Evolutionary conservation across 768 basidiomycete genomes (phyloP), one percentile per base, ranked within the genome.

Genomic region (Psilocybe tampanensis): DNA sequence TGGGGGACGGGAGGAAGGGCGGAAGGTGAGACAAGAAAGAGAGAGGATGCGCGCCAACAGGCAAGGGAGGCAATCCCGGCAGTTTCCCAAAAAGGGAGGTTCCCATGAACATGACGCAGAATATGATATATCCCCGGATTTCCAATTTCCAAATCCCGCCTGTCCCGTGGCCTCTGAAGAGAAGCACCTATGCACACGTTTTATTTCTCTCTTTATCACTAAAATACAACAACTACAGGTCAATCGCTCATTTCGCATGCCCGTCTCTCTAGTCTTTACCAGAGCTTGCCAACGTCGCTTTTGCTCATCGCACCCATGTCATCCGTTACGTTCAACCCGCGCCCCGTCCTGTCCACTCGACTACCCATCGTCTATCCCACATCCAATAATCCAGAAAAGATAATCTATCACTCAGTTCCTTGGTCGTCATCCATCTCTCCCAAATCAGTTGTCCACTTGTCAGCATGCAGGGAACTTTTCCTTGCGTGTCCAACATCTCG

Each of bases 51-150:
- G 44, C 32, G 42, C 52, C 29, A 29, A 26, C 41, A 32, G 42
- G 49, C 49, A 18, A 26, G 18, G 41, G 26, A 48, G 36, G 36
- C 36, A 23, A 47, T 54, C 36, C 33, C 47, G 44, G 44, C 44
- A 9, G 39, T 47, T 55, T 36, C 44, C 54, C 47, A 39, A 26
- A 34, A 7, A 33, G 34, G 54, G 29, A 8, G 2, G 13, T 29
- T 36, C 44, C 23, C 23, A 26, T 47, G 47, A 56, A 15, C 47
- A 56, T 56, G 55, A 56, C 55, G 55, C 55, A 55, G 43, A 34
- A 26, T 19, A 15, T 33, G 3, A 32, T 43, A 32, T 43, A 24
- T 55, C 42, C 41, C 50, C 47, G 47, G 47, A 48, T 48, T 29
- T 17, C 26, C 47, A 6, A 0, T 17, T 2, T 21, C 3, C 26